Base-by-base conservation (phyloP, 1,284 basidiomycete species). In the Ceratobasidium papillatum region DNA sequence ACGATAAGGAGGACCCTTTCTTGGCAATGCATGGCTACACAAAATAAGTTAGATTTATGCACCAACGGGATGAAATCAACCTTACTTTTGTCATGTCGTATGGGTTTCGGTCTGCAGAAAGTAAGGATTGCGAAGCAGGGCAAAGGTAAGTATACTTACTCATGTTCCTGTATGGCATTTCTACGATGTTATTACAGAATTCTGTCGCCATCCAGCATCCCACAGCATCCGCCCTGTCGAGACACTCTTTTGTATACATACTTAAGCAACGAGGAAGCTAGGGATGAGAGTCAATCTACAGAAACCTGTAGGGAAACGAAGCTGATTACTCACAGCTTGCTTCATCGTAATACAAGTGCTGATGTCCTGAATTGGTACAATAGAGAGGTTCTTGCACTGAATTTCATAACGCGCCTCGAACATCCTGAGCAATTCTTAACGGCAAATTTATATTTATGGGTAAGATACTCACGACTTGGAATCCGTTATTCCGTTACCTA, bases 401-500 rank as follows among this genome's bases (percentile, higher is more conserved):
- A 82, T 79, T 52, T 83, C 81, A 74, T 83, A 83, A 71, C 81
- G 82, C 0, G 82, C 79, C 11, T 75, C 59, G 0, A 76, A 34
- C 80, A 82, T 81, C 0, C 76, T 78, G 41, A 66, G 75, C 0
- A 77, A 78, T 12, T n/a, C 9, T 14, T 41, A n/a, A 43, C 4
- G 32, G 17, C 61, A n/a, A 27, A n/a, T 41, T 38, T n/a, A 54
- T 11, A 17, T 27, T 17, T 2, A n/a, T 32, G 22, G n/a, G 19
- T 11, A 3, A n/a, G 9, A 25, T 41, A 66, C 75, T n/a, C 34
- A 76, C 74, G 74, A 75, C 11, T 66, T 34, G 38, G 62, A 61
- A 71, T 86, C 84, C 0, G 86, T 87, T 43, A 86, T 80, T 7
- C 86, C 86, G 76, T 83, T 84, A 85, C 95, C 94, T 66, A 96